These are phyloP conservation scores for Neurospora sp. DNA, from an alignment of 495 filamentous ascomycete genomes.

Conservation along the genomic window DNA sequence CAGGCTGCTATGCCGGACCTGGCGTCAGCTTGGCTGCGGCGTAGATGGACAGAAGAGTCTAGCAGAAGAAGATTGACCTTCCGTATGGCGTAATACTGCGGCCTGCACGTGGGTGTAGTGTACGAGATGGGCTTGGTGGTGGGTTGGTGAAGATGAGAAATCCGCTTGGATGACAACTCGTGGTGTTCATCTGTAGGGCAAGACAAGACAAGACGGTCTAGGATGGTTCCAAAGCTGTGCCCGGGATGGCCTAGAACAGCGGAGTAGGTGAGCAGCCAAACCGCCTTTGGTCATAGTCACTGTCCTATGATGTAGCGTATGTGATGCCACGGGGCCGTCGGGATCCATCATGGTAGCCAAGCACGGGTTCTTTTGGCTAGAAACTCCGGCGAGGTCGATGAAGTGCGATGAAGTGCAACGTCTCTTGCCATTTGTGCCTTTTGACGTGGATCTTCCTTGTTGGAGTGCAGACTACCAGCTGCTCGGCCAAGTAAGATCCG, in stretches of 20 bases:
- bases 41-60: neutral
- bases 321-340: neutral
- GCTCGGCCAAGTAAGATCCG: neutral
- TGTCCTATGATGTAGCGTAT: neutral
- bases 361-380: neutral
- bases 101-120: neutral
- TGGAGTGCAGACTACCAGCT: neutral
- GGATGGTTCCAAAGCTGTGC: neutral
- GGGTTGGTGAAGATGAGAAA: neutral
- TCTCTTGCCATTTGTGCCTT: neutral
- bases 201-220: neutral
- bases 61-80: neutral
- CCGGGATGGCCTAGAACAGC: neutral
- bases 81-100: neutral
- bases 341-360: neutral
- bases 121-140: neutral
- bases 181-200: neutral
- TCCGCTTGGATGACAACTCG: neutral
- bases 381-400: neutral
- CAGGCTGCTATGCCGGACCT: neutral
- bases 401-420: neutral
- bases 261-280: neutral
- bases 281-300: neutral
- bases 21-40: neutral
- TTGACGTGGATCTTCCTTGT: neutral